Conservation (phyloP, 768 basidiomycete species). For the Agrocybe praecox region DNA sequence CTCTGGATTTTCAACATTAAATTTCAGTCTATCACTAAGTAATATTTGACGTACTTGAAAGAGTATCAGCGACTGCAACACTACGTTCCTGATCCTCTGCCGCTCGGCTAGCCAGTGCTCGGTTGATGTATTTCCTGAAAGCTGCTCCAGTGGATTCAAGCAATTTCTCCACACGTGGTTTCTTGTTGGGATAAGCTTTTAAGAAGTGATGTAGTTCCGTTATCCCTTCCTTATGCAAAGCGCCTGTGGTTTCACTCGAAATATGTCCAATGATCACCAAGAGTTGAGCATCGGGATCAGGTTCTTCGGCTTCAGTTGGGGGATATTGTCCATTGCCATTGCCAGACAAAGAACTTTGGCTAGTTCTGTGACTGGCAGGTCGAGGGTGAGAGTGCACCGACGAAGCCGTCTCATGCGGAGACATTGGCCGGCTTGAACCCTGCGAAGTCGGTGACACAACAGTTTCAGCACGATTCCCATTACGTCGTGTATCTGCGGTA, state of each 20-base stretch:
- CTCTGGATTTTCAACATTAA: conserved; percentile 42
- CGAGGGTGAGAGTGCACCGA: conserved; percentile 53
- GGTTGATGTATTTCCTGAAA: conserved; percentile 89
- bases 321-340: conserved; percentile 50
- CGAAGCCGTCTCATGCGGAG: conserved; percentile 64
- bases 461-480: conserved; percentile 40
- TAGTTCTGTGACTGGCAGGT: conserved; percentile 68
- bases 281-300: conserved; percentile 85
- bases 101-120: conserved; percentile 86
- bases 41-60: conserved; percentile 64
- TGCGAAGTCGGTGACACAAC: conserved; percentile 54
- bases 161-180: conserved; percentile 81
- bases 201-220: conserved; percentile 93
- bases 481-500: conserved; percentile 24
- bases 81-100: conserved; percentile 83
- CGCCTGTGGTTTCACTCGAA: conserved; percentile 86
- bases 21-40: not conserved
- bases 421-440: conserved; percentile 68
- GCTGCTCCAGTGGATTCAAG: conserved; percentile 87
- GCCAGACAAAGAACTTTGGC: conserved; percentile 65
- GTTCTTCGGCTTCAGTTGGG: conserved; percentile 66
- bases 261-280: conserved; percentile 84
- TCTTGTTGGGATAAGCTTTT: conserved; percentile 87
- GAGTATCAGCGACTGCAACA: conserved; percentile 79
- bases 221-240: conserved; percentile 91